phyloP scores from a whole-genome alignment of 2,329 filamentous ascomycete species.

The Ceratocystis eucalypticola region DNA sequence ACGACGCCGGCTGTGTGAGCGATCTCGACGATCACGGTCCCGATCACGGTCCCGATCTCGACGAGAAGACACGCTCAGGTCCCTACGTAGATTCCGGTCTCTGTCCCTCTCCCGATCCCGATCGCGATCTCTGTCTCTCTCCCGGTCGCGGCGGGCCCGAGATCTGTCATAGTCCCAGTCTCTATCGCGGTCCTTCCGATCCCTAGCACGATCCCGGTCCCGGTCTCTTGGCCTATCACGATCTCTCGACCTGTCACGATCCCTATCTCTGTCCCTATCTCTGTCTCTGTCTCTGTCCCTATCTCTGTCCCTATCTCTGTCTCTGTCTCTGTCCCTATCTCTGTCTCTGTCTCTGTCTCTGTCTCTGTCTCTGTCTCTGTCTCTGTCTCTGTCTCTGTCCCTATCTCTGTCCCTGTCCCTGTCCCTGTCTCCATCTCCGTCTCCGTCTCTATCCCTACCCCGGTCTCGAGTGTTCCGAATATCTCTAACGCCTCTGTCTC shows the following conservation, averaged over 20 bases:
- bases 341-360: constrained; percentile 25
- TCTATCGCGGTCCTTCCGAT: constrained; percentile 15
- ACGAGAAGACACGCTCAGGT: constrained; percentile 9
- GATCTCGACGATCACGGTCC: constrained; percentile 11
- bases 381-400: constrained; percentile 24
- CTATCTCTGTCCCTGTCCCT: constrained; percentile 25
- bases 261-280: constrained; percentile 24
- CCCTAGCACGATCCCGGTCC: constrained; percentile 19
- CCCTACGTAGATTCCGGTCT: constrained; percentile 8
- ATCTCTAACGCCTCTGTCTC: constrained; percentile 21
- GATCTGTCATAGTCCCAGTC: constrained; percentile 25
- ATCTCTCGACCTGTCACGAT: constrained; percentile 23
- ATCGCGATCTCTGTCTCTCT: constrained; percentile 19
- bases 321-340: constrained; percentile 23
- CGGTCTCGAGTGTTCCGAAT: constrained; percentile 26
- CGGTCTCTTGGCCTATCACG: constrained; percentile 21
- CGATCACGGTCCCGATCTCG: constrained; percentile 13
- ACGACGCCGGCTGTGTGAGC: constrained; percentile 7
- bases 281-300: constrained; percentile 24
- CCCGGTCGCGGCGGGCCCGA: constrained; percentile 20
- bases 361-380: constrained; percentile 23
- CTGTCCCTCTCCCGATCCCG: constrained; percentile 19
- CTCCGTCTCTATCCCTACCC: constrained; percentile 26
- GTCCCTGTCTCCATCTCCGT: constrained; percentile 22
- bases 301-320: constrained; percentile 25